phyloP scores from a whole-genome alignment of 2,329 filamentous ascomycete species.

The Botrytis hyacinthi region DNA sequence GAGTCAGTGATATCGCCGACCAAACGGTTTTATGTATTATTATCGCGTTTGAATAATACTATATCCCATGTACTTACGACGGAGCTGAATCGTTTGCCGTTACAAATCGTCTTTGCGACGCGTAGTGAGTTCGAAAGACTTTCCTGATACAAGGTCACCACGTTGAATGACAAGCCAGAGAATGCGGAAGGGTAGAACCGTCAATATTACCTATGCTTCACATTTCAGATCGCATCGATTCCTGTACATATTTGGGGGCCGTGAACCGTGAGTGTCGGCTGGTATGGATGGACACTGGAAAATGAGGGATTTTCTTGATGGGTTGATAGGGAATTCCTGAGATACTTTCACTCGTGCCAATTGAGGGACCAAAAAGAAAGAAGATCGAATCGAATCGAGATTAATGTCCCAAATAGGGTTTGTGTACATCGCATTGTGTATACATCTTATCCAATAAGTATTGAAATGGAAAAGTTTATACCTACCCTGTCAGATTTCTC shows the following conservation, averaged over 20 bases:
- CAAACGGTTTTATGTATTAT: slow-evolving; percentile 7
- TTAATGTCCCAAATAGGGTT: background rate
- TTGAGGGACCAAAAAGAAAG: background rate
- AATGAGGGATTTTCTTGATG: background rate
- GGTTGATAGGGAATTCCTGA: background rate
- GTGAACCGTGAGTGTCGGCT: background rate
- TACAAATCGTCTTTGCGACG: background rate
- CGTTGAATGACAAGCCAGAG: background rate
- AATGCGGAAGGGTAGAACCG: background rate
- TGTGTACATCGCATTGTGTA: background rate
- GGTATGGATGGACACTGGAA: background rate
- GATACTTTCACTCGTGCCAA: background rate
- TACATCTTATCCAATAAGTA: background rate
- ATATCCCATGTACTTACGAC: too few relatives aligned
- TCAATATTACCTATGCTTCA: background rate
- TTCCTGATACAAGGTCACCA: background rate
- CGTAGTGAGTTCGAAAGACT: background rate
- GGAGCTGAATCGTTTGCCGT: background rate
- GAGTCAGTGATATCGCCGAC: slow-evolving; percentile 11
- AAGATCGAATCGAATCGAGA: background rate
- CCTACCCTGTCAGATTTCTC: slow-evolving; percentile 1
- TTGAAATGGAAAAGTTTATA: background rate
- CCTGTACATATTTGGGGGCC: background rate
- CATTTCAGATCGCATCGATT: background rate
- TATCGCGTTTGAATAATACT: background rate